Base-by-base conservation (phyloP, 306 rosid species). In the Cucumis cinereus region DNA sequence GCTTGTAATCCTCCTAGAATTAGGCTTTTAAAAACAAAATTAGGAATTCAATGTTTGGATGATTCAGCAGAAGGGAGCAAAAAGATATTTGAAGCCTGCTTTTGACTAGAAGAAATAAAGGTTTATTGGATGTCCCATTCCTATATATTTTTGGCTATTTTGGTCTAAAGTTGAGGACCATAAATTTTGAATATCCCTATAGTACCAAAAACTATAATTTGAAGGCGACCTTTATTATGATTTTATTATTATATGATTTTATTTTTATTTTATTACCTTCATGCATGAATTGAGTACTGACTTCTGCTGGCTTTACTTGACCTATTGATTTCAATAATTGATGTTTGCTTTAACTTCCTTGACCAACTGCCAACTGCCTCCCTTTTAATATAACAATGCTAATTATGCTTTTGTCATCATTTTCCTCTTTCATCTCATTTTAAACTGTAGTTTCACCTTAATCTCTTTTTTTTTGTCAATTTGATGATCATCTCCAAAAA, bases 291-390 rank as follows among this genome's bases (percentile, higher is more conserved):
- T 73, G 75, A 64, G 56, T 63, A 57, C 61, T 53, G 61, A 3
- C 64, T 24, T 15, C 77, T 60, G 20, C 53, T 63, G 70, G 70
- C 66, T 81, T 63, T 45, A 52, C 56, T 60, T 73, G 75, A 49
- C 81, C 83, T 57, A 36, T 82, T 49, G 59, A 56, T 67, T 82
- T 43, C 75, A 75, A 76, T 76, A 54, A 71, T 81, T 81, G 74
- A 79, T 56, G 69, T 49, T 41, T 61, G 77, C 83, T 72, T 79
- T 84, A 81, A 81, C 85, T 79, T 58, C 81, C 72, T 60, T 76
- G 85, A 84, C 85, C 81, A 84, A 81, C 79, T 38, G 66, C 81
- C 85, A 78, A 81, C 80, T 8, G 70, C 80, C 57, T 47, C 22
- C 61, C 60, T 72, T 66, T 66, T 52, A 61, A n/a, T 57, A 73